Conservation (phyloP, 2,329 filamentous ascomycete genomes). For the Chrysosporium keratinophilum region DNA sequence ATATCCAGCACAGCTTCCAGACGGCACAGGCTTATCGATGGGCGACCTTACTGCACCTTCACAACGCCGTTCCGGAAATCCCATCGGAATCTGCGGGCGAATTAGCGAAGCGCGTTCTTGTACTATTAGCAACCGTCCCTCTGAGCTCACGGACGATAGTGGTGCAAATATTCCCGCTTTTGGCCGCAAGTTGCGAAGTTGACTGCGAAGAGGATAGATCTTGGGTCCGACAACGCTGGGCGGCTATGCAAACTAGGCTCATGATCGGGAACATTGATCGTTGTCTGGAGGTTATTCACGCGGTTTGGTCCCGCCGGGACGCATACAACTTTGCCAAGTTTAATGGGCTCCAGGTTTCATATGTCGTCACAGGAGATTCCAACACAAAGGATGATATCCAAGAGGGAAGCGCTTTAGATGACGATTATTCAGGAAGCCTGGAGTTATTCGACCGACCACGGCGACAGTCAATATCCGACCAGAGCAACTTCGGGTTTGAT, state of each 20-base stretch:
- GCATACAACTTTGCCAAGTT: conserved; percentile 37
- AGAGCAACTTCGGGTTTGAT: neutral
- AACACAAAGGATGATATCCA: conserved; percentile 9
- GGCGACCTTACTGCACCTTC: conserved; percentile 56
- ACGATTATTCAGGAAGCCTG: neutral
- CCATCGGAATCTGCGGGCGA: conserved; percentile 48
- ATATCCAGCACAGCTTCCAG: conserved; percentile 54
- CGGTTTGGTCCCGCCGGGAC: conserved; percentile 58
- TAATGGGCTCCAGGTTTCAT: conserved; percentile 21
- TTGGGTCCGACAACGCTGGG: conserved; percentile 56
- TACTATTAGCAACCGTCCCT: conserved; percentile 54
- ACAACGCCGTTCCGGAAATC: conserved; percentile 59
- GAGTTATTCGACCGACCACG: neutral
- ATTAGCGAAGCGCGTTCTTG: conserved; percentile 52
- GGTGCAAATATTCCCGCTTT: conserved; percentile 59
- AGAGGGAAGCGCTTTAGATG: conserved; percentile 2
- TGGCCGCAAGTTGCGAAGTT: conserved; percentile 57
- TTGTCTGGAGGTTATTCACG: conserved; percentile 53
- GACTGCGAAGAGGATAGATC: conserved; percentile 48
- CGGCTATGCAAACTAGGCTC: conserved; percentile 49
- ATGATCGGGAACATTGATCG: conserved; percentile 59
- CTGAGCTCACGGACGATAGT: conserved; percentile 53
- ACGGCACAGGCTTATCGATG: conserved; percentile 58
- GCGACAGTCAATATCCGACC: conserved; percentile 1
- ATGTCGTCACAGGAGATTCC: conserved; percentile 18